phyloP scores from a whole-genome alignment of 257 asterid genomes.

The Solanum chilense region DNA sequence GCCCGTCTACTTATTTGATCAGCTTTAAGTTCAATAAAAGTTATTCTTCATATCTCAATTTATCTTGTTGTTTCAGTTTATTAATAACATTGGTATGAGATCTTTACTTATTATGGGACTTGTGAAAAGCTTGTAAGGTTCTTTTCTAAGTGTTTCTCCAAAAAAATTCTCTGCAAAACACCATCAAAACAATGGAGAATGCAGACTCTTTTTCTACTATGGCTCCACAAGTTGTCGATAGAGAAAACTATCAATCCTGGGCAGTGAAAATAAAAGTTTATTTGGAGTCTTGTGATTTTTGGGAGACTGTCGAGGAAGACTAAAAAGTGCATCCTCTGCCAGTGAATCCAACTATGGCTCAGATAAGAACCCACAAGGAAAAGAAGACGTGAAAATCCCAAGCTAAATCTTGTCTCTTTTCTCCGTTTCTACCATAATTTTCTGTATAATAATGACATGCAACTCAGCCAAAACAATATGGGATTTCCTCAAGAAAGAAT shows the following conservation, averaged over 20 bases:
- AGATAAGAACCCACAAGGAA: not conserved
- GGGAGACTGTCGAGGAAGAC: not conserved
- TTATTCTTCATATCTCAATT: too few species aligned
- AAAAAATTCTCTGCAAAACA: not conserved
- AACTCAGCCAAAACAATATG: not conserved
- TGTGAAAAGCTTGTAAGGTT: too few species aligned
- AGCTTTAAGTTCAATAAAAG: too few species aligned
- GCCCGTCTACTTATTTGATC: too few species aligned
- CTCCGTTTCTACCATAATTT: too few species aligned
- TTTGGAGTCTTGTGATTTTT: too few species aligned
- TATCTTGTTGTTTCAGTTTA: too few species aligned
- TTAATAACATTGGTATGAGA: too few species aligned
- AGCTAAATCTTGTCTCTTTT: not conserved
- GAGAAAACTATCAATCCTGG: not conserved
- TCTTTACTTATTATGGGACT: too few species aligned
- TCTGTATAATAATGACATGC: not conserved
- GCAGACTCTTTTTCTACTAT: not conserved
- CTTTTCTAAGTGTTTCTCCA: not conserved
- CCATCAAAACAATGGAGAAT: not conserved
- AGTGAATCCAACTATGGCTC: not conserved
- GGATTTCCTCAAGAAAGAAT: not conserved
- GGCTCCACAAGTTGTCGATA: not conserved
- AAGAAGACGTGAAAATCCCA: not conserved
- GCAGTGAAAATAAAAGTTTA: not conserved
- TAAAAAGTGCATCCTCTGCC: not conserved